A percentile compares a stretch with the other conserved stretches of the same genome.
These are phyloP conservation scores for Pseudogymnoascus sp. DNA, from an alignment of 2,329 filamentous ascomycete genomes.

Conservation along the genomic window DNA sequence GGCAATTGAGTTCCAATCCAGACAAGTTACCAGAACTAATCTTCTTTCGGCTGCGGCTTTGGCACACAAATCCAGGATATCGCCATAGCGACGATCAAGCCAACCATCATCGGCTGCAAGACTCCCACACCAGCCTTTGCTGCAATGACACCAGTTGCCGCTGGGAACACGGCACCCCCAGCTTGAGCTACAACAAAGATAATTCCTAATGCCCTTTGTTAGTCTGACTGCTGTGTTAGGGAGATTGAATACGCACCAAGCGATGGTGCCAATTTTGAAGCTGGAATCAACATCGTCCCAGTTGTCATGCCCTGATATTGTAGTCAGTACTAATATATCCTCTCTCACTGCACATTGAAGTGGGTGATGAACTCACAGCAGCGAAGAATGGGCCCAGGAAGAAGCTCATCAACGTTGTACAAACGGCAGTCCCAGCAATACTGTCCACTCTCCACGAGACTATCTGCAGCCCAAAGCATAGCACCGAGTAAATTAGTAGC, in stretches of 20 bases:
- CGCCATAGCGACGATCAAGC: constrained; percentile 37
- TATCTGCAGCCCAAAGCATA: constrained; percentile 47
- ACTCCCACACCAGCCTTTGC: constrained; percentile 37
- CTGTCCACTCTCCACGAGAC: constrained; percentile 53
- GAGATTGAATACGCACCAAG: constrained; percentile 32
- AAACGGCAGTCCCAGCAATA: constrained; percentile 22
- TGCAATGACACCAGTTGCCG: constrained; percentile 46
- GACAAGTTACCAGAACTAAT: neutral
- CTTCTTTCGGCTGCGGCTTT: constrained; percentile 8
- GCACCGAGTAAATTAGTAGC: constrained; percentile 44
- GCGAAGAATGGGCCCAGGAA: constrained; percentile 52
- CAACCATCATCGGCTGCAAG: constrained; percentile 45
- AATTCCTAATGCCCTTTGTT: constrained; percentile 29
- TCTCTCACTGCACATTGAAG: neutral
- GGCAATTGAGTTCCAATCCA: neutral
- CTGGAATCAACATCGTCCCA: constrained; percentile 42
- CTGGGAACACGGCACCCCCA: constrained; percentile 47
- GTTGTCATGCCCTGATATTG: constrained; percentile 44
- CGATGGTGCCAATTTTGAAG: constrained; percentile 39
- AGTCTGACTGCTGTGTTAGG: neutral
- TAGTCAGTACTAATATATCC: neutral
- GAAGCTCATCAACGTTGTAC: constrained; percentile 37
- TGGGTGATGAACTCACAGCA: constrained; percentile 33
- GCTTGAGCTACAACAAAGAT: constrained; percentile 50
- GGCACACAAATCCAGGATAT: constrained; percentile 40